These are phyloP conservation scores for Aegilops bicornis DNA, from an alignment of 176 grass and related monocot genomes.

Conservation along the genomic window DNA sequence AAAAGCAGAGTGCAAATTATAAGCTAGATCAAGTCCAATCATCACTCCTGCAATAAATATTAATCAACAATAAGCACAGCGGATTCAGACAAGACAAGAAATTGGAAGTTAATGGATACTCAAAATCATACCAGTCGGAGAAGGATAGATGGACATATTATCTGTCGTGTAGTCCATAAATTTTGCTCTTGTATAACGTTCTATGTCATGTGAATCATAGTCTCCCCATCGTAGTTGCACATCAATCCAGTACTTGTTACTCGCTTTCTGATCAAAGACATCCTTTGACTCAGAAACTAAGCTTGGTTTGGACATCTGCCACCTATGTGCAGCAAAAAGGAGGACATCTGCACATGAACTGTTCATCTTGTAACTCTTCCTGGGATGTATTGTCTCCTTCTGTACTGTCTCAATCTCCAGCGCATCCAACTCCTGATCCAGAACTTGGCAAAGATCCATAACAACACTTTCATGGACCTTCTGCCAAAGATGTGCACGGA, in stretches of 20 bases:
- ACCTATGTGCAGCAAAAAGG: slow-evolving; percentile 96
- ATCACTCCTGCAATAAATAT: slow-evolving; percentile 80
- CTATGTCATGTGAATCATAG: slow-evolving; percentile 98
- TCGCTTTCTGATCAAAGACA: slow-evolving; percentile 96
- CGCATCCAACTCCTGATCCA: slow-evolving; percentile 96
- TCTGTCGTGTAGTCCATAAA: slow-evolving; percentile 99
- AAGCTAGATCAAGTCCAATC: slow-evolving; percentile 96
- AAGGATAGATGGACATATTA: slow-evolving; percentile 99
- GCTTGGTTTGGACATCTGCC: slow-evolving; percentile 98
- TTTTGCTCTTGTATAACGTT: slow-evolving; percentile 95
- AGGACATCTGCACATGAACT: slow-evolving; percentile 96
- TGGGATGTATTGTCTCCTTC: slow-evolving; percentile 98
- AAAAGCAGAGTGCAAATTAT: slow-evolving; percentile 93
- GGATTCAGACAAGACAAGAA: neutral
- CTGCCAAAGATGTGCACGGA: slow-evolving; percentile 98
- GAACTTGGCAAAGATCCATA: slow-evolving; percentile 99
- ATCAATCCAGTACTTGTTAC: slow-evolving; percentile 99
- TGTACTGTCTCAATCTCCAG: slow-evolving; percentile 99
- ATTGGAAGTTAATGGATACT: neutral
- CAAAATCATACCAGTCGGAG: slow-evolving; percentile 77
- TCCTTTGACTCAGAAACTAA: slow-evolving; percentile 98
- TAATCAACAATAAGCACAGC: slow-evolving; percentile 10
- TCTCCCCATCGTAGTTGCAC: slow-evolving; percentile 97
- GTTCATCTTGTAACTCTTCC: slow-evolving; percentile 99
- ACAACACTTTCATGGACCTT: slow-evolving; percentile 99